Percentiles rank a stretch among this genome's conserved stretches.
phyloP scores from a whole-genome alignment of 73 alveolate species.

The Diophrys sp. region DNA sequence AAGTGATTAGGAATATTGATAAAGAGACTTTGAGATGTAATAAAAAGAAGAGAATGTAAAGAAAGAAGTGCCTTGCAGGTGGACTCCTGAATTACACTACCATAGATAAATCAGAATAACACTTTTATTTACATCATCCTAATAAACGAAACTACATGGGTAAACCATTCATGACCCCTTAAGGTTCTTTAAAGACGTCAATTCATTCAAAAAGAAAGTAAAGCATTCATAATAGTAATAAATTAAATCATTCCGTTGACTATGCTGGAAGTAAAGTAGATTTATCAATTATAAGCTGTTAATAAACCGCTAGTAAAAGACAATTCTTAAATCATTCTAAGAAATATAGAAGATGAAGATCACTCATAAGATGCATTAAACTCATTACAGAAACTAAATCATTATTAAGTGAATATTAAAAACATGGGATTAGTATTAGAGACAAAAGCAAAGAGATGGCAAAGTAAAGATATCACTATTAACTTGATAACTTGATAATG shows the following conservation, averaged over 20 bases:
- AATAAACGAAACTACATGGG: constrained; percentile 1
- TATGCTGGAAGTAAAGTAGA: too few relatives aligned
- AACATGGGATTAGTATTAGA: background rate
- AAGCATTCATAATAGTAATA: too few relatives aligned
- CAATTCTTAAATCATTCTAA: background rate
- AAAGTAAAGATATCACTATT: background rate
- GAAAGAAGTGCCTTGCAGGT: constrained; percentile 8
- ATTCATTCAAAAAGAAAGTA: background rate
- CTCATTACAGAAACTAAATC: background rate
- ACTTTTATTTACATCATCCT: background rate
- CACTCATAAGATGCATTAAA: background rate
- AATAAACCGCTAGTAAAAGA: too few relatives aligned
- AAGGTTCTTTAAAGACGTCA: background rate
- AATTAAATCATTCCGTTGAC: too few relatives aligned
- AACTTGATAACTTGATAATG: too few relatives aligned
- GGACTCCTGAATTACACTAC: constrained; percentile 2
- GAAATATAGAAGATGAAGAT: background rate
- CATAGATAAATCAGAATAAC: background rate
- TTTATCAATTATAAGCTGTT: too few relatives aligned
- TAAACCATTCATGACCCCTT: background rate
- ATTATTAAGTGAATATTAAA: too few relatives aligned
- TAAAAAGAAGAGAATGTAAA: background rate
- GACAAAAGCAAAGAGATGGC: background rate
- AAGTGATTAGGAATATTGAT: background rate
- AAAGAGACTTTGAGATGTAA: background rate